These are phyloP conservation scores for Malus fusca DNA, from an alignment of 306 rosid species.

Conservation along the genomic window DNA sequence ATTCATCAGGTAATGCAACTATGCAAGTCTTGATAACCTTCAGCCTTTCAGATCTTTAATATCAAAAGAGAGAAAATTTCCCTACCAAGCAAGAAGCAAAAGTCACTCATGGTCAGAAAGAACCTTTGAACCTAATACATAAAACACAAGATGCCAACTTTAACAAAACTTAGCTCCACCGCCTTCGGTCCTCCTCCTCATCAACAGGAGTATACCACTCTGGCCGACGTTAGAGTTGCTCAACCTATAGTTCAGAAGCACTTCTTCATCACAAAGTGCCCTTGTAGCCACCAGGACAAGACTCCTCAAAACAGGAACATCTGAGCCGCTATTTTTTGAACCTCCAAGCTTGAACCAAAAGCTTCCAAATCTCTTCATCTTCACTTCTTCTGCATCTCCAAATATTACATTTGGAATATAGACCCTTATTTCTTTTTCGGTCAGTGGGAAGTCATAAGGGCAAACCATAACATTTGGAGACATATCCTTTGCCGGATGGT, in stretches of 20 bases:
- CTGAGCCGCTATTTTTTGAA: constrained; percentile 30
- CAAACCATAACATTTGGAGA: constrained; percentile 87
- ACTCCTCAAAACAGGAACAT: constrained; percentile 52
- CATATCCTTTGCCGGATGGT: constrained; percentile 75
- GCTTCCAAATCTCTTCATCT: constrained; percentile 67
- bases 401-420: constrained; percentile 70
- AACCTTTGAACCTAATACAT: not conserved
- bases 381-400: constrained; percentile 57
- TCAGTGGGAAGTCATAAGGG: constrained; percentile 81
- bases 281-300: constrained; percentile 73
- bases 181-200: constrained; percentile 86
- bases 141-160: not conserved
- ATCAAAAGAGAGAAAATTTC: not conserved
- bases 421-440: constrained; percentile 55
- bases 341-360: constrained; percentile 85
- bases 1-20: not conserved
- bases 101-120: not conserved
- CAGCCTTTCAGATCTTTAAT: not conserved
- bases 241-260: constrained; percentile 77
- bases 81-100: not conserved
- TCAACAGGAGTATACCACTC: constrained; percentile 78
- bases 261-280: constrained; percentile 67
- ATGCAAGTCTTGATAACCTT: not conserved
- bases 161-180: constrained; percentile 56
- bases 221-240: constrained; percentile 76